phyloP scores from a whole-genome alignment of 768 basidiomycete species.

The Xerocomus brunneocitrinus region DNA sequence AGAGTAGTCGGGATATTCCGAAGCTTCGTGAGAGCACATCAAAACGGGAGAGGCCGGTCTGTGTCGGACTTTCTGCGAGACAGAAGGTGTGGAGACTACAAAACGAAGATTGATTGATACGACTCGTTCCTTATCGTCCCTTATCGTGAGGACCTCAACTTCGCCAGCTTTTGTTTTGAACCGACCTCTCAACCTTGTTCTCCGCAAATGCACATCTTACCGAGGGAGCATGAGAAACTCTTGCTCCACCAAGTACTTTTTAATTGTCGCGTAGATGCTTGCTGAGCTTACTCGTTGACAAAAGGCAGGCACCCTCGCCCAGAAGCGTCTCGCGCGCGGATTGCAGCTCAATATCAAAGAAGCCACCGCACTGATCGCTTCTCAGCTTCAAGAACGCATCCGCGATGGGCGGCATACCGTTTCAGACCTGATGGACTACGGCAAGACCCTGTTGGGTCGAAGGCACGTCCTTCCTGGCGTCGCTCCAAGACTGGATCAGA shows the following conservation, averaged over 20 bases:
- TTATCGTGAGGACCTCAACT: constrained; percentile 3
- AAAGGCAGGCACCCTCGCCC: constrained; percentile 84
- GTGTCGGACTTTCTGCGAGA: too few relatives aligned
- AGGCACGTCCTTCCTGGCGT: constrained; percentile 87
- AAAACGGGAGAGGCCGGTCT: too few relatives aligned
- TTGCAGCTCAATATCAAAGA: constrained; percentile 83
- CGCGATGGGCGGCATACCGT: constrained; percentile 87
- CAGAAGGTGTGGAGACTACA: too few relatives aligned
- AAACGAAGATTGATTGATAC: too few relatives aligned
- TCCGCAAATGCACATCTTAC: constrained; percentile 60
- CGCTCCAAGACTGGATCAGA: constrained; percentile 67
- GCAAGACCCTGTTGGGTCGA: constrained; percentile 82
- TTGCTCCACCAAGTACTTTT: constrained; percentile 59
- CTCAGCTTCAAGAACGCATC: constrained; percentile 90
- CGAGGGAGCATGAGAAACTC: constrained; percentile 72
- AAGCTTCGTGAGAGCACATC: too few relatives aligned
- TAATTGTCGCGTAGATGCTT: background rate
- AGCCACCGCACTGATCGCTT: constrained; percentile 83
- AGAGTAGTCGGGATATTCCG: too few relatives aligned
- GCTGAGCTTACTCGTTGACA: background rate
- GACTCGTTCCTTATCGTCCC: background rate
- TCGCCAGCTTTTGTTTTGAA: background rate
- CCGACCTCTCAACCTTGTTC: background rate
- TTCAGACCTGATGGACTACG: constrained; percentile 88
- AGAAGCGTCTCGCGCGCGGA: constrained; percentile 93